These are phyloP conservation scores for Nitzschia palea DNA, from an alignment of 108 stramenopile genomes.

Conservation along the genomic window DNA sequence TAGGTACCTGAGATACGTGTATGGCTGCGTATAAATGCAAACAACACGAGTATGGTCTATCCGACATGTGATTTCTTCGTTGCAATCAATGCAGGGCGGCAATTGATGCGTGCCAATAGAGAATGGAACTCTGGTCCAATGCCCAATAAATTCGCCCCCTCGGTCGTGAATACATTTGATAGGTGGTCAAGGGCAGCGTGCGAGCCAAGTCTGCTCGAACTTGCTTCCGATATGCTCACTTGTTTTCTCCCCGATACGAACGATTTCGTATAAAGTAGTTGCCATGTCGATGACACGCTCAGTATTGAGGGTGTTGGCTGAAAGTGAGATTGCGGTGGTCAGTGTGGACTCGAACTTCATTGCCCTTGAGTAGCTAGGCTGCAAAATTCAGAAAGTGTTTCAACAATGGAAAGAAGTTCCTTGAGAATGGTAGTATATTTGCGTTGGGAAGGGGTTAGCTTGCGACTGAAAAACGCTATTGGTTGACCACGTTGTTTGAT, in stretches of 20 bases:
- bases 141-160: slow-evolving; percentile 35
- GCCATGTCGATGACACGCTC: slow-evolving; percentile 30
- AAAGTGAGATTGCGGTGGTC: slow-evolving; percentile 46
- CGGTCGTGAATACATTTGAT: slow-evolving; percentile 21
- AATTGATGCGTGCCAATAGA: background rate
- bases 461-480: slow-evolving; percentile 32
- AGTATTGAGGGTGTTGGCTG: background rate
- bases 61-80: slow-evolving; percentile 35
- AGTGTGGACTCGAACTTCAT: slow-evolving; percentile 29
- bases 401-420: slow-evolving; percentile 39
- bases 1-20: no score
- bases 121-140: slow-evolving; percentile 33
- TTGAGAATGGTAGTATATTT: slow-evolving; percentile 44
- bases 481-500: slow-evolving; percentile 29
- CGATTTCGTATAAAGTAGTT: slow-evolving; percentile 36
- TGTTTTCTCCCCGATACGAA: slow-evolving; percentile 25
- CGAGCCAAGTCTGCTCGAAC: slow-evolving; percentile 27
- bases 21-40: no score
- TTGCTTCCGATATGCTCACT: slow-evolving; percentile 8
- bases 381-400: slow-evolving; percentile 43
- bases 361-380: slow-evolving; percentile 39
- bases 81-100: slow-evolving; percentile 17
- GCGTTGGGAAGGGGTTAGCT: slow-evolving; percentile 29
- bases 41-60: no score
- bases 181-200: slow-evolving; percentile 36